Conservation (phyloP, 1,139 yeast species). For the Chernovozyma aurita region DNA sequence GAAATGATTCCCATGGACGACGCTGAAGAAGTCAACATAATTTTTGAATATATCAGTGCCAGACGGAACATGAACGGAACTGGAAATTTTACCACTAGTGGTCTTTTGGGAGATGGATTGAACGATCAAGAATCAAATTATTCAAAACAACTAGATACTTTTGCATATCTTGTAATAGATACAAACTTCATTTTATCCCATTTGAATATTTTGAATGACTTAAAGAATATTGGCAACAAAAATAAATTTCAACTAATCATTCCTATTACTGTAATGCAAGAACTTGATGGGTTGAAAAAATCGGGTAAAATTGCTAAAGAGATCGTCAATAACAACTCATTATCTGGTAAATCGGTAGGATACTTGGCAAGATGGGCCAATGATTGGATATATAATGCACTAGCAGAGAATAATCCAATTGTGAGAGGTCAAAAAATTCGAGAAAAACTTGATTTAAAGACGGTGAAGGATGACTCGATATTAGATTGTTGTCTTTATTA, state of each 20-base stretch:
- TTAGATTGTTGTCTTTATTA: constrained; percentile 79
- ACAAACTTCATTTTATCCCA: constrained; percentile 76
- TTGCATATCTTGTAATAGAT: constrained; percentile 51
- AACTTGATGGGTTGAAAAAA: constrained; percentile 74
- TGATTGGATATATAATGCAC: constrained; percentile 66
- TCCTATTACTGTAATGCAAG: constrained; percentile 68
- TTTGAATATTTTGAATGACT: constrained; percentile 47
- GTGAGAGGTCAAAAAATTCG: constrained; percentile 63
- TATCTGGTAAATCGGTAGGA: constrained; percentile 38
- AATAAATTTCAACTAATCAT: constrained; percentile 53
- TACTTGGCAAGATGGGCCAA: constrained; percentile 68
- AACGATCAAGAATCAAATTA: background rate
- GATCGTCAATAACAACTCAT: constrained; percentile 4
- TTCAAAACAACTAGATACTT: background rate
- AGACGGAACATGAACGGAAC: background rate
- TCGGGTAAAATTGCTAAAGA: constrained; percentile 18
- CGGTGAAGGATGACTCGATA: constrained; percentile 74
- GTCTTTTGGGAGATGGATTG: background rate
- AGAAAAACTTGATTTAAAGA: constrained; percentile 42
- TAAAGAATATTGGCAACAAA: constrained; percentile 33
- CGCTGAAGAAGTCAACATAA: constrained; percentile 39
- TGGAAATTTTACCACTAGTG: too few relatives aligned
- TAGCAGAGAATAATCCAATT: constrained; percentile 48
- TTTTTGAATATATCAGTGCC: constrained; percentile 37
- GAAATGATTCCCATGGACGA: constrained; percentile 52